Percentiles rank a stretch among this genome's conserved stretches.
These are phyloP conservation scores for Magnolia sinica DNA, from an alignment of 164 flowering plant species.

Conservation along the genomic window DNA sequence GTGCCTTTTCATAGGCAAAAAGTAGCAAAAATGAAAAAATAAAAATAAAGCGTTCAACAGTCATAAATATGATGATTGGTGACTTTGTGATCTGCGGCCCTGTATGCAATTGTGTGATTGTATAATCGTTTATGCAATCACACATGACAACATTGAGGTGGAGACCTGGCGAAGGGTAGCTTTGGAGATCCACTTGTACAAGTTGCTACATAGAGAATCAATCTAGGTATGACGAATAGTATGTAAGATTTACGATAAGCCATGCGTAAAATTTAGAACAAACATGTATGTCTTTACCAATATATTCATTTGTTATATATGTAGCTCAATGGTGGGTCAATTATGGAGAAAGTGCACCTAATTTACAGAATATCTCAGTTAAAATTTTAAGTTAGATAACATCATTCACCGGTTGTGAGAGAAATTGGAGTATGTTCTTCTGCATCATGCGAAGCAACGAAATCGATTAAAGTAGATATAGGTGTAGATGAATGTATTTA, in stretches of 20 bases:
- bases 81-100: no score
- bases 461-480: neutral
- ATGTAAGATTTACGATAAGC: neutral
- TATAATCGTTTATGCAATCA: no score
- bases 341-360: neutral
- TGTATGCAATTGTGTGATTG: no score
- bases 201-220: neutral
- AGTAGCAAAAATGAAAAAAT: no score
- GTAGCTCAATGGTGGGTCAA: neutral
- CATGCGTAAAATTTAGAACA: no score
- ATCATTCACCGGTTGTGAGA: neutral
- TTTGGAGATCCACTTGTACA: neutral
- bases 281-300: neutral
- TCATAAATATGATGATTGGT: no score
- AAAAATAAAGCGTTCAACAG: no score
- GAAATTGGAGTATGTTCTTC: neutral
- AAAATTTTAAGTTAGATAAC: neutral
- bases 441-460: neutral
- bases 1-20: no score
- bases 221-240: neutral
- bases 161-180: neutral
- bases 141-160: neutral
- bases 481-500: neutral
- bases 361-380: neutral
- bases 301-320: neutral